phyloP scores from a whole-genome alignment of 345 rosid genomes.

The Eucalyptus urophylla region DNA sequence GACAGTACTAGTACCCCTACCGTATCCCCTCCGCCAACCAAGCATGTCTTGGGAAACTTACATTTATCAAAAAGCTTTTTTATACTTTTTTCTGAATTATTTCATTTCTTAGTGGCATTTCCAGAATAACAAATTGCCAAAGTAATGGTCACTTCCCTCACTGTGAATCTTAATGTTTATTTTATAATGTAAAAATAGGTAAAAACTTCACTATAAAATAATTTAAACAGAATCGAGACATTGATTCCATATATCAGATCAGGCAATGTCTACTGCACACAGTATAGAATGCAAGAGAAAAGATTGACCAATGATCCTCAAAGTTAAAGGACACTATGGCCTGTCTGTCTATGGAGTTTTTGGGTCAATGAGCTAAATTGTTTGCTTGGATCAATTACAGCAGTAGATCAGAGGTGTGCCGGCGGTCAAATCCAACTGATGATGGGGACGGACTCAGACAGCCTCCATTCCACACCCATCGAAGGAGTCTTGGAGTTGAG shows the following conservation, averaged over 20 bases:
- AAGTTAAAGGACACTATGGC: not conserved
- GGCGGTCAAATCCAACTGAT: not conserved
- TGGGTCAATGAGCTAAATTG: not conserved
- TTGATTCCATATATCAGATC: not conserved
- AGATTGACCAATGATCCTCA: not conserved
- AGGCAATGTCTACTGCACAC: not conserved
- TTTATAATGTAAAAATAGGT: not conserved
- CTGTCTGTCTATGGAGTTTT: not conserved
- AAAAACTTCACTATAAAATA: not conserved
- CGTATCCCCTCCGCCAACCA: not conserved
- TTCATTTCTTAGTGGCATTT: not conserved
- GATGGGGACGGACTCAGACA: not conserved
- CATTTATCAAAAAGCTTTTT: not conserved
- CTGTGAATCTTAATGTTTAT: not conserved
- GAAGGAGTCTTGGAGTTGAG: not conserved
- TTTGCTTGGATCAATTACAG: not conserved
- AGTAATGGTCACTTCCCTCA: not conserved
- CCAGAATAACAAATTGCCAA: not conserved
- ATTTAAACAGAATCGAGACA: not conserved
- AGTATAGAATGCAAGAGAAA: not conserved
- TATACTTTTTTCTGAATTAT: not conserved
- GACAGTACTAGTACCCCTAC: not conserved
- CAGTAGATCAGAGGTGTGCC: not conserved
- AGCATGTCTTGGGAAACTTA: not conserved
- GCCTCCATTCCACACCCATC: not conserved